Evolutionary conservation across 1,139 yeast species (phyloP).

Genomic region (Ogataea hybrid): DNA sequence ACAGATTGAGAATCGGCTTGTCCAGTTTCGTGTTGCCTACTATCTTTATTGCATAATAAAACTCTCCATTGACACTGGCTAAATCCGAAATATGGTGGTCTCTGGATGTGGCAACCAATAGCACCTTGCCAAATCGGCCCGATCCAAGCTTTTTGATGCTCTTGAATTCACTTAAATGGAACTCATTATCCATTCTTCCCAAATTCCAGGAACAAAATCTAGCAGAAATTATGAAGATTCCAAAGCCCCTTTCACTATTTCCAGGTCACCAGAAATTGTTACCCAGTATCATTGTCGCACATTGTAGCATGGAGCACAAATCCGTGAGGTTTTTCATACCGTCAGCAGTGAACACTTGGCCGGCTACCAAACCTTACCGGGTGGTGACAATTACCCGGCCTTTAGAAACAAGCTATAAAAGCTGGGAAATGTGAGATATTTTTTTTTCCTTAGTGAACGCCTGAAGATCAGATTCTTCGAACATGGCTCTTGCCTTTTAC

Average conservation of each 20-base stretch:
- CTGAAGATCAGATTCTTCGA: conserved; percentile 81
- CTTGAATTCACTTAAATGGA: conserved; percentile 28
- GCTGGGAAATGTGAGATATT: background rate
- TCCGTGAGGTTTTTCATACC: too few relatives aligned
- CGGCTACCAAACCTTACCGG: background rate
- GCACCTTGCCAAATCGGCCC: conserved; percentile 31
- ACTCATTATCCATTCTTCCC: conserved; percentile 14
- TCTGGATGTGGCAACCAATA: conserved; percentile 21
- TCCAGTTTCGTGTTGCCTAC: conserved; percentile 21
- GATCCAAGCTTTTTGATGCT: conserved; percentile 26
- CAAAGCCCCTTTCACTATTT: conserved; percentile 1
- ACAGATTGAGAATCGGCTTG: conserved; percentile 24
- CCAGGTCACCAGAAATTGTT: background rate
- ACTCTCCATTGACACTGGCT: conserved; percentile 10
- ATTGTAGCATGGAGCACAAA: too few relatives aligned
- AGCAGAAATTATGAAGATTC: background rate
- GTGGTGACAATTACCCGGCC: conserved; percentile 7
- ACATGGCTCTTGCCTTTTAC: conserved; percentile 99
- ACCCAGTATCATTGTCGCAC: too few relatives aligned
- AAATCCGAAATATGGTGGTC: conserved; percentile 17
- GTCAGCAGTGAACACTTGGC: background rate
- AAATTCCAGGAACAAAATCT: conserved; percentile 5
- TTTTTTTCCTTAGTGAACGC: conserved; percentile 30
- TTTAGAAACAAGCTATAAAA: background rate
- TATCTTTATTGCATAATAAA: conserved; percentile 29